Evolutionary conservation across 441 rosid species (phyloP).

Genomic region (Euphorbia celastroides): DNA sequence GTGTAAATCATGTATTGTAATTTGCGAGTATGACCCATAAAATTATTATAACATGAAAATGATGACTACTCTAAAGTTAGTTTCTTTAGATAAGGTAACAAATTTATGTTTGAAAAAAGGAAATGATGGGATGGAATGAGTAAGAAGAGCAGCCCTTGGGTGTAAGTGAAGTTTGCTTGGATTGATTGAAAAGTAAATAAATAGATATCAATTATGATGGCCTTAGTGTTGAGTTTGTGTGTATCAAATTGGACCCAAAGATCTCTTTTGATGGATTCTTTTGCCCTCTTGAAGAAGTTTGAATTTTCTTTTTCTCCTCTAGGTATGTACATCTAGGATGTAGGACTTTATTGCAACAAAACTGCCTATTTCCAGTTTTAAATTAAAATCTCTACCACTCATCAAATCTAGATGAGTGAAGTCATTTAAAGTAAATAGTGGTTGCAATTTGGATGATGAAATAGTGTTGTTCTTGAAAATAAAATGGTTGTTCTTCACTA

Average conservation of each 20-base stretch:
- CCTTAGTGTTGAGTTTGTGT: conserved; percentile 18
- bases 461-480: too few relatives aligned
- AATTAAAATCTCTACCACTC: too few relatives aligned
- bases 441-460: too few relatives aligned
- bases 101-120: not conserved
- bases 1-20: too few relatives aligned
- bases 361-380: too few relatives aligned
- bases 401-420: too few relatives aligned
- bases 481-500: too few relatives aligned
- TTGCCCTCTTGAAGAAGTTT: conserved; percentile 23
- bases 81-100: not conserved
- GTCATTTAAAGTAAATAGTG: too few relatives aligned
- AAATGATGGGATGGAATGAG: conserved; percentile 12
- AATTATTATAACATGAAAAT: not conserved
- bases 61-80: not conserved
- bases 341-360: too few relatives aligned
- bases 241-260: conserved; percentile 30
- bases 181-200: not conserved
- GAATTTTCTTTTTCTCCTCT: too few relatives aligned
- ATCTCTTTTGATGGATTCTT: conserved; percentile 31
- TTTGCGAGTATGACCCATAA: not conserved
- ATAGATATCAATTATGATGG: too few relatives aligned
- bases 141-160: conserved; percentile 6
- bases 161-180: conserved; percentile 24
- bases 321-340: too few relatives aligned